These are phyloP conservation scores for Arachnomyces sp. DNA, from an alignment of 2,329 filamentous ascomycete genomes.

Conservation along the genomic window DNA sequence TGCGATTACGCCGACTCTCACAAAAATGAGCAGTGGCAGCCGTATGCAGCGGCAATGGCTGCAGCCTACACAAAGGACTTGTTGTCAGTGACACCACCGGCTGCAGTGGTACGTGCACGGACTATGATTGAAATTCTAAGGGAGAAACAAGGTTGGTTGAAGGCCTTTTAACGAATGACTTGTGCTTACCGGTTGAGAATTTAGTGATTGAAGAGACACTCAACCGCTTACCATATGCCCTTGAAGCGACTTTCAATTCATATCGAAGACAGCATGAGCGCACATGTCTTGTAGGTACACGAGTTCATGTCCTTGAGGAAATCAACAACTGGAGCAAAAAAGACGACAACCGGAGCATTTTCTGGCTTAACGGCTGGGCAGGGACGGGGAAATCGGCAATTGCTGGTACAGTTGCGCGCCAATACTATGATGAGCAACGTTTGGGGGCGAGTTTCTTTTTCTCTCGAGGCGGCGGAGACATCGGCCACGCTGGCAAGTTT, in stretches of 20 bases:
- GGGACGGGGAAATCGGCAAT: conserved; percentile 30
- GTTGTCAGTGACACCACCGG: no score
- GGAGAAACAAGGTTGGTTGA: no score
- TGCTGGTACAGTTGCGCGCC: conserved; percentile 19
- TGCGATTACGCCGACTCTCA: conserved; percentile 15
- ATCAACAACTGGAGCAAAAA: conserved; percentile 15
- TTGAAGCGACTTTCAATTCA: no score
- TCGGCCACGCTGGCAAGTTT: conserved; percentile 15
- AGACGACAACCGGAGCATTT: conserved; percentile 14
- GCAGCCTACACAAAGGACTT: conserved; percentile 1
- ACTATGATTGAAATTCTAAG: no score
- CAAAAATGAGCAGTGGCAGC: conserved; percentile 18
- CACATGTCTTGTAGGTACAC: conserved; percentile 17
- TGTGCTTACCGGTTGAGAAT: no score
- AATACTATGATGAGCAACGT: conserved; percentile 2
- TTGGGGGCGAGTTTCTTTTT: conserved; percentile 28
- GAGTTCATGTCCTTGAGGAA: conserved; percentile 15
- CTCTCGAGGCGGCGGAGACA: conserved; percentile 14
- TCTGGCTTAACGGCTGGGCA: conserved; percentile 27
- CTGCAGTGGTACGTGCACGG: no score
- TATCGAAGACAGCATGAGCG: no score
- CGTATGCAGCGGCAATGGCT: conserved; percentile 13
- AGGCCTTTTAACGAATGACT: no score
- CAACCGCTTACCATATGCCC: no score
- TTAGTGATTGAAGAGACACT: no score